Conservation (phyloP, 768 basidiomycete species). For the Sporobolomyces roseus region DNA sequence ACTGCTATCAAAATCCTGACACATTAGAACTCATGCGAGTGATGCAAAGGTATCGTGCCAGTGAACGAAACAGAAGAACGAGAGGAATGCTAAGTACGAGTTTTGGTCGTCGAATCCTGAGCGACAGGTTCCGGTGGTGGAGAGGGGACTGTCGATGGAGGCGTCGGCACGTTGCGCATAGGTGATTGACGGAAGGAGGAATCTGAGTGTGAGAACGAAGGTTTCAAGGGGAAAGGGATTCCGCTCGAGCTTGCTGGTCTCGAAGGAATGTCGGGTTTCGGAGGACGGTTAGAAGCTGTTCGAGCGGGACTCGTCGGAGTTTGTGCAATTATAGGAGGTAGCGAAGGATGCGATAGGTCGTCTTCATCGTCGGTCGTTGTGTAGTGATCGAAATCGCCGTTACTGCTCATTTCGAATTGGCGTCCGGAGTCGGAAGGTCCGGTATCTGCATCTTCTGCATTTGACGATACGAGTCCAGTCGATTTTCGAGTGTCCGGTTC, state of each 20-base stretch:
- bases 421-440: conserved; percentile 1
- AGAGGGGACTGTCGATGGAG: neutral
- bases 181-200: neutral
- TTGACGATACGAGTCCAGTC: neutral
- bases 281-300: neutral
- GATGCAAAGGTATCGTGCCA: too few relatives aligned
- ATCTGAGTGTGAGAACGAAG: neutral
- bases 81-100: neutral
- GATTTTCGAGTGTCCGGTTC: neutral
- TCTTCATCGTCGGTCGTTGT: conserved; percentile 13
- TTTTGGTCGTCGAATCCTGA: neutral
- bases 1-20: neutral
- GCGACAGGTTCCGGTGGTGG: conserved; percentile 7
- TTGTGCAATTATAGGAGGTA: neutral
- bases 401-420: neutral
- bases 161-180: neutral
- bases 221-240: conserved; percentile 1
- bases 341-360: neutral
- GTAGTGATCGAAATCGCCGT: conserved; percentile 20
- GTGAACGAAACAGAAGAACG: too few relatives aligned
- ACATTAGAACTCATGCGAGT: too few relatives aligned
- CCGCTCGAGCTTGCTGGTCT: conserved; percentile 30
- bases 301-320: neutral
- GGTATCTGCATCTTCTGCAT: conserved; percentile 19
- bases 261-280: neutral